These are phyloP conservation scores for Xylariaceae sp. DNA, from an alignment of 2,329 filamentous ascomycete genomes.

Conservation along the genomic window DNA sequence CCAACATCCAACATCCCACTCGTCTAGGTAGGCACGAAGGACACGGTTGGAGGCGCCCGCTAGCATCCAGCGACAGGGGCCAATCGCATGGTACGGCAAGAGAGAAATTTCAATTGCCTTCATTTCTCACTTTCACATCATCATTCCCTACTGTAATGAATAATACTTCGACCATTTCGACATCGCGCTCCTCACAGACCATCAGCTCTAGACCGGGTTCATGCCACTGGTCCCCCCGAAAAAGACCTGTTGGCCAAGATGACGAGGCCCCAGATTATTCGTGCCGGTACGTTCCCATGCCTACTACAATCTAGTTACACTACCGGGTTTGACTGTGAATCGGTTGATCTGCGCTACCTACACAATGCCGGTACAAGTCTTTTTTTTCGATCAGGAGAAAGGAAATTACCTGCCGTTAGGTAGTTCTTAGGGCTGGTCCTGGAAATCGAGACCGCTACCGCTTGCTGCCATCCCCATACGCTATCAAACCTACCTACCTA, in stretches of 20 bases:
- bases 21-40: background rate
- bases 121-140: background rate
- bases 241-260: conserved; percentile 38
- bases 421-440: background rate
- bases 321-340: conserved; percentile 5
- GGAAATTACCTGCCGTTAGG: conserved; percentile 22
- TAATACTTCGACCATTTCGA: conserved; percentile 10
- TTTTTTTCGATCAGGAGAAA: conserved; percentile 15
- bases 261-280: conserved; percentile 55
- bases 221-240: conserved; percentile 25
- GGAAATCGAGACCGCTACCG: background rate
- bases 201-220: conserved; percentile 18
- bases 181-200: conserved; percentile 6
- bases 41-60: background rate
- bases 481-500: background rate
- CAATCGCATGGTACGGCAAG: conserved; percentile 5
- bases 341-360: conserved; percentile 12
- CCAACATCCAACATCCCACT: conserved; percentile 15
- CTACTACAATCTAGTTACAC: background rate
- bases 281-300: conserved; percentile 47
- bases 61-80: conserved; percentile 13
- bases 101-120: conserved; percentile 10
- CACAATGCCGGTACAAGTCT: background rate
- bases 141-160: conserved; percentile 10
- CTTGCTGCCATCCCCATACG: conserved; percentile 2